Evolutionary conservation across 2,329 filamentous ascomycete species (phyloP).

Genomic region (Tolypocladium endophyticum): DNA sequence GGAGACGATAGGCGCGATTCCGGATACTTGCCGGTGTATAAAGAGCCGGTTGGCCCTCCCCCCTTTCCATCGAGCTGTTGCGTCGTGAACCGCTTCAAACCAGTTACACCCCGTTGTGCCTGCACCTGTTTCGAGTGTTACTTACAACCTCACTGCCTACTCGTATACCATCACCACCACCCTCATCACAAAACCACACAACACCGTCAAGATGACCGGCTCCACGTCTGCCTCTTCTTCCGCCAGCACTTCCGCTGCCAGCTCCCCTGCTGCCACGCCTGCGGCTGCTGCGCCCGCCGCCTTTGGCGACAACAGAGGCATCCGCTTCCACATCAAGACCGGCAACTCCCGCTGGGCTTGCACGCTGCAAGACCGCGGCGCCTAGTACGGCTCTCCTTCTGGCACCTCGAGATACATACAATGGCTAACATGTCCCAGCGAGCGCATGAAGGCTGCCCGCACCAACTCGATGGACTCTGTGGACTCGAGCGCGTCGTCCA

Average conservation of each 20-base stretch:
- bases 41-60: background rate
- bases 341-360: constrained; percentile 28
- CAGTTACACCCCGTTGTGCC: background rate
- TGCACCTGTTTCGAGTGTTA: background rate
- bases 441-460: constrained; percentile 28
- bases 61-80: no score
- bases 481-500: constrained; percentile 16
- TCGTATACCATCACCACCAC: background rate
- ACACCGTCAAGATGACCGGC: constrained; percentile 7
- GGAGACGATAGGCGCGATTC: background rate
- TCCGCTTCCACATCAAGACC: constrained; percentile 37
- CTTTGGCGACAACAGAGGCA: constrained; percentile 26
- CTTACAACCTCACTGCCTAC: background rate
- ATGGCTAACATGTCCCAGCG: constrained; percentile 13
- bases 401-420: background rate
- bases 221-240: constrained; percentile 7
- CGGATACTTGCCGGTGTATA: background rate
- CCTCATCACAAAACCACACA: background rate
- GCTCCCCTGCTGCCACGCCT: constrained; percentile 7
- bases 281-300: constrained; percentile 7
- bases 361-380: constrained; percentile 31
- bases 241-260: constrained; percentile 6
- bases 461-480: constrained; percentile 24
- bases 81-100: background rate
- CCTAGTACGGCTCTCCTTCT: constrained; percentile 26